Base-by-base conservation (phyloP, 768 basidiomycete genomes). In the Tylopilus felleus region DNA sequence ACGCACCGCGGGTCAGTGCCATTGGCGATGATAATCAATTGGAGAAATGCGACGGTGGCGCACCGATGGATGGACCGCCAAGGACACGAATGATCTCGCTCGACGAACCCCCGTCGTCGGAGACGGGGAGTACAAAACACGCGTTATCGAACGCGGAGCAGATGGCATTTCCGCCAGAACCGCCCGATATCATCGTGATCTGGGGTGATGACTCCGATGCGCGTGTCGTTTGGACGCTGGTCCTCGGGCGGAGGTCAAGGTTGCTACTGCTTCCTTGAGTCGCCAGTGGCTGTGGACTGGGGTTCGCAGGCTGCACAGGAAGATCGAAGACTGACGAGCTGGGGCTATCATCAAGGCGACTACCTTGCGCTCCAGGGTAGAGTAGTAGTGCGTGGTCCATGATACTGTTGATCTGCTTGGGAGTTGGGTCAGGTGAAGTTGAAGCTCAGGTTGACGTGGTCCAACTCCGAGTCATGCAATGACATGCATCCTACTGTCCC, bases 31-130 rank as follows among this genome's bases (percentile, higher is more conserved):
- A 52, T 54, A 16, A 55, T 59, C 57, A 27, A 33, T 57, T 52
- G 19, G 51, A 60, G 56, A 59, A 55, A 49, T 31, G 47, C 19
- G 19, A 51, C 33, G 22, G 39, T 46, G 55, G 57, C 64, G 53
- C 62, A 88, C 90, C 89, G 63, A 94, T 82, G 31, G 90, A 92
- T 21, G 90, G 89, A 3, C 90, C 90, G 17, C 88, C 90, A 49
- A 98, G 77, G 22, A 94, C 92, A 46, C 94, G 84, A 48, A 94
- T 90, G 49, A 96, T 96, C 75, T 97, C 94, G 59, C 90, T 90
- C 3, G 93, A 96, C 4, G 91, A 93, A 41, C 95, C 95, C 1
- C 95, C 95, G 68, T 98, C 93, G 66, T 98, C 95, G 7, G 93
- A 95, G 29, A 98, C 91, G 6, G 95, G 95, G 31, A 98, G 76